A percentile compares a stretch with the other conserved stretches of the same genome.
Evolutionary conservation across 176 grass and related monocot species (phyloP).

Genomic region (Oryza glaberrima): DNA sequence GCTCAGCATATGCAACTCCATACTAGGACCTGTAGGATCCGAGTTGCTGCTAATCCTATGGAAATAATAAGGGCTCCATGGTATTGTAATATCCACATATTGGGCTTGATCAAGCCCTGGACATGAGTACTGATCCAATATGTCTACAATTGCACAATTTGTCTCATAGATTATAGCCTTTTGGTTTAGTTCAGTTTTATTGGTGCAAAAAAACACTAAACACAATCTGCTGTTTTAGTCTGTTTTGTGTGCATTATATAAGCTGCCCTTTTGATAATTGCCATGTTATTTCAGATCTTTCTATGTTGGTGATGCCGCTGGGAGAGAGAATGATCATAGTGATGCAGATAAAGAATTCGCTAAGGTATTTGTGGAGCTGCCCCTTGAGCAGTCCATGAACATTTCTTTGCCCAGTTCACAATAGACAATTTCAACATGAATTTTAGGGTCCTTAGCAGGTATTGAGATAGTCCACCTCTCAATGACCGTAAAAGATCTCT

Average conservation of each 20-base stretch:
- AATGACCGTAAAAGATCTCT: neutral
- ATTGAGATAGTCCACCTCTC: neutral
- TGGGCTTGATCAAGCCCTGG: conserved; percentile 10
- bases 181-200: conserved; percentile 11
- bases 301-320: conserved; percentile 92
- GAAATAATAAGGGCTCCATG: neutral
- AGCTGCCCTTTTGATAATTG: conserved; percentile 18
- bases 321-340: conserved; percentile 80
- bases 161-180: neutral
- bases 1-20: neutral
- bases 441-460: neutral
- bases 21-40: neutral
- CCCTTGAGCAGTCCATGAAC: conserved; percentile 1
- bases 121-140: conserved; percentile 10
- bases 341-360: conserved; percentile 85
- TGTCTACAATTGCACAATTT: conserved; percentile 5
- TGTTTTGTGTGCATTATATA: conserved; percentile 4
- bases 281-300: conserved; percentile 71
- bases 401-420: conserved; percentile 8
- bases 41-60: conserved; percentile 16
- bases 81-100: neutral
- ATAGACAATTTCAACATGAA: neutral
- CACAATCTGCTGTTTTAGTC: neutral
- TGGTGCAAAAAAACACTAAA: neutral
- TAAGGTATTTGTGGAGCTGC: conserved; percentile 47